Evolutionary conservation across 2,329 filamentous ascomycete species (phyloP).

Genomic region (Calonectria fujianensis): DNA sequence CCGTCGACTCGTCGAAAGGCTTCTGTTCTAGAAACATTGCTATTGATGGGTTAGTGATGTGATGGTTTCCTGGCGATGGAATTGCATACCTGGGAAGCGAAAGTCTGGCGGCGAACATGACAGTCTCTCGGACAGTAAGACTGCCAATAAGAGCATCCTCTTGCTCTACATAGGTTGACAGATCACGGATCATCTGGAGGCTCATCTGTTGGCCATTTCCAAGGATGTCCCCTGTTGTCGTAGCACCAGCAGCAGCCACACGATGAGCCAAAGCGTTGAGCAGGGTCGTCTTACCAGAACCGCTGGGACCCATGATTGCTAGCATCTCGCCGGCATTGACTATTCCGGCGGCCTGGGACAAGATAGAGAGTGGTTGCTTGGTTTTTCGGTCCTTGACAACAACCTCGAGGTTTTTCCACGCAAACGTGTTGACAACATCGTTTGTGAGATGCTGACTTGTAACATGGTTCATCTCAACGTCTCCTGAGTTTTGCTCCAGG

Average conservation of each 20-base stretch:
- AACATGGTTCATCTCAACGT: conserved; percentile 17
- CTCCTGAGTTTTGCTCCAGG: neutral
- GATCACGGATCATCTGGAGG: conserved; percentile 11
- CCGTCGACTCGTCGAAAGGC: conserved; percentile 6
- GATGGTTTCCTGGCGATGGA: neutral
- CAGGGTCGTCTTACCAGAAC: conserved; percentile 2
- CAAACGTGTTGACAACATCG: neutral
- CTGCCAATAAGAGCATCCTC: conserved; percentile 16
- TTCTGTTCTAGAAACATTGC: neutral
- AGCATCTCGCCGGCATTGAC: conserved; percentile 11
- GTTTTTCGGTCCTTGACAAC: conserved; percentile 11
- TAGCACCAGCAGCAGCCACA: conserved; percentile 14
- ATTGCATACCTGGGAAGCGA: neutral
- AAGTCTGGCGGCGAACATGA: conserved; percentile 1
- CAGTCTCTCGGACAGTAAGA: conserved; percentile 6
- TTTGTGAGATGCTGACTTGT: neutral
- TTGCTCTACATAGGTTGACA: conserved; percentile 4
- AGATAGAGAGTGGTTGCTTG: conserved; percentile 4
- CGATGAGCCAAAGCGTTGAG: conserved; percentile 4
- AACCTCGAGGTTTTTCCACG: conserved; percentile 10
- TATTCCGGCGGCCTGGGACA: conserved; percentile 4
- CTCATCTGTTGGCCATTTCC: conserved; percentile 9
- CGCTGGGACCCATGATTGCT: conserved; percentile 13
- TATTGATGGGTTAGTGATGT: neutral
- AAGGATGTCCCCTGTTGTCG: conserved; percentile 9